Base-by-base conservation (phyloP, 2,329 filamentous ascomycete species). In the Calonectria fujianensis region DNA sequence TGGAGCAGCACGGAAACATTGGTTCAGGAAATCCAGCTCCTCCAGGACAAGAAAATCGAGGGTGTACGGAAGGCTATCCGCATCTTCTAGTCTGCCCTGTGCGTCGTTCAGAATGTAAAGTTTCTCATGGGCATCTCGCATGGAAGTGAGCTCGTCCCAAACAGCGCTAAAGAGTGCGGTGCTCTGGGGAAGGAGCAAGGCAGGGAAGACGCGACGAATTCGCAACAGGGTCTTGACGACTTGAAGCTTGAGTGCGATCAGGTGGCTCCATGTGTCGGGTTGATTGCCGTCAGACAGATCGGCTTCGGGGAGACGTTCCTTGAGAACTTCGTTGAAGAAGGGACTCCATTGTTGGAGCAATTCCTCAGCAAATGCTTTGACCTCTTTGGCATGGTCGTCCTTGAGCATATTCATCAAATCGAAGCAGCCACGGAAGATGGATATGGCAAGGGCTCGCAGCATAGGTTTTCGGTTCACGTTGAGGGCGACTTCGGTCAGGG, bases 341-440 rank as follows among this genome's bases (percentile, higher is more conserved):
- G 96, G 95, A 76, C 95, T 93, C 97, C 97, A 99, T 66, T 91
- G 91, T 79, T 89, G 90, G 64, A 98, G 89, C 0, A 95, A 92
- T 82, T 98, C 94, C 75, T 98, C 95, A 69, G 96, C 96, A 84
- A 99, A 99, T 1, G 90, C 90, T 85, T 95, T 97, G 75, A 98
- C 95, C 70, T 95, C 95, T 73, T 91, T 90, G 81, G 95, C 94
- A 85, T 98, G 95, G 79, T 98, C 95, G 79, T 98, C 96, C 89
- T 98, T 94, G 78, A 98, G 94, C 91, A 98, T 98, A 86, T 98
- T 96, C 87, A 99, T 91, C 72, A 97, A 95, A 83, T 98, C 96
- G 84, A 99, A 98, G 85, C 95, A 98, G 64, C 93, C 93, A 72
- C 95, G 92, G 88, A 98, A 98, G 73, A 98, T 95, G 51, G 94